Base-by-base conservation (phyloP, 257 asterid genomes). In the Solanum megistacrolobum region DNA sequence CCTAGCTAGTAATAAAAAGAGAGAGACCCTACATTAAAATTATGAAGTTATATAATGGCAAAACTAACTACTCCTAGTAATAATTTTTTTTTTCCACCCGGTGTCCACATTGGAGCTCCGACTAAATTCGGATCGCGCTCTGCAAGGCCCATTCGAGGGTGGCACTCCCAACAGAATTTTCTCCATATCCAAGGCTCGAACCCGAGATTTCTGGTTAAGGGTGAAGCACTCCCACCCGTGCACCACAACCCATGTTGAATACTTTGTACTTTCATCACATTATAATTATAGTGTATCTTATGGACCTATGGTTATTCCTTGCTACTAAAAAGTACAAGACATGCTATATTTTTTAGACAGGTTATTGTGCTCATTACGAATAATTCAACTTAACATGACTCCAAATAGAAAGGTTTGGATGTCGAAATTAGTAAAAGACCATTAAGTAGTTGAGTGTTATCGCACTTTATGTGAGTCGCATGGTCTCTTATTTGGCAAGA, bases 41-140 rank as follows among this genome's bases (percentile, higher is more conserved):
- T 75, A 38, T 75, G 32, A 36, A 38, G 55, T 36, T 36, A 20
- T 9, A 35, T 35, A 29, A 35, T 73, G 29, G 9, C 29, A 34
- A 73, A 73, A 72, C 81, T 73, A 73, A 34, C 29, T 35, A 73
- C 46, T 73, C 14, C 46, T 73, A 34, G 8, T 32, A 73, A 27
- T 69, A 68, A 12, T 3, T 52, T 52, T 6, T 5, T 6, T 46
- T 52, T 52, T 3, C 0, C 3, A 2, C 0, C 0, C 1, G 9
- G 9, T 52, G 10, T 52, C 9, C 9, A 52, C 9, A 52, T 52
- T 6, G 1, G 1, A 52, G 1, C 9, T 0, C 0, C 10, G 4
- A 52, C 4, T 52, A 52, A 52, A 52, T 2, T 0, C 0, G 4
- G 0, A 16, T 52, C 0, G 0, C 21, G 23, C 3, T 16, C 23